Percentiles rank a stretch among this genome's conserved stretches.
These are phyloP conservation scores for Raphanus hybrid DNA, from an alignment of 441 rosid species.

Conservation along the genomic window DNA sequence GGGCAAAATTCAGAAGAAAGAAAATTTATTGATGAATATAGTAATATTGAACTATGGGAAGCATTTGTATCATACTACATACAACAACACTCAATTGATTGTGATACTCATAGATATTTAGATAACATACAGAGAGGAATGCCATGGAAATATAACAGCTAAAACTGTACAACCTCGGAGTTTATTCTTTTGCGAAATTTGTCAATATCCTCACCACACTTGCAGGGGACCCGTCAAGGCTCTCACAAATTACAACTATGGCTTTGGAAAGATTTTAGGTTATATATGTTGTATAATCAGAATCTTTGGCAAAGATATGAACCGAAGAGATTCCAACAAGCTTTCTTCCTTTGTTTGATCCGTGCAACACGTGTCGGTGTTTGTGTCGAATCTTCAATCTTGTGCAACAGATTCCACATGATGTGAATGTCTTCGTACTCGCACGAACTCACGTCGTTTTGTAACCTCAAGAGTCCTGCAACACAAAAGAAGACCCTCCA, in stretches of 20 bases:
- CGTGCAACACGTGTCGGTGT: not conserved
- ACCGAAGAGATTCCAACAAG: slow-evolving; percentile 42
- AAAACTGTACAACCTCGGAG: slow-evolving; percentile 23
- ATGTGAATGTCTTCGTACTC: slow-evolving; percentile 46
- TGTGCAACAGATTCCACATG: slow-evolving; percentile 44
- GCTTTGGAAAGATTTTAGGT: slow-evolving; percentile 9
- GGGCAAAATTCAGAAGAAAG: not conserved
- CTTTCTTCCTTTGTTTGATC: slow-evolving; percentile 34
- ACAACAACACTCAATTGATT: slow-evolving; percentile 24
- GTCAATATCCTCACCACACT: slow-evolving; percentile 20
- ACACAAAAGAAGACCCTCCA: slow-evolving; percentile 1
- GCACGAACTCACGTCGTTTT: slow-evolving; percentile 43
- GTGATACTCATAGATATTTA: not conserved
- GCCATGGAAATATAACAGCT: slow-evolving; percentile 12
- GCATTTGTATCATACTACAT: slow-evolving; percentile 23
- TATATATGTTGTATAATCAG: slow-evolving; percentile 24
- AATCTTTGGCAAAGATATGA: slow-evolving; percentile 46
- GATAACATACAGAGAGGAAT: slow-evolving; percentile 25
- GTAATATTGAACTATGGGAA: slow-evolving; percentile 6
- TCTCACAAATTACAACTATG: slow-evolving; percentile 36
- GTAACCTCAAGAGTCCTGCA: slow-evolving; percentile 42
- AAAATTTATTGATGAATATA: slow-evolving; percentile 5
- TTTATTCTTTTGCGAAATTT: not conserved
- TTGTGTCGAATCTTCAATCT: slow-evolving; percentile 28
- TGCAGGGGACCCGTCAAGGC: slow-evolving; percentile 43